Percentiles rank a stretch among this genome's conserved stretches.
phyloP scores from a whole-genome alignment of 305 asterid genomes.

The Solanum chacoense region DNA sequence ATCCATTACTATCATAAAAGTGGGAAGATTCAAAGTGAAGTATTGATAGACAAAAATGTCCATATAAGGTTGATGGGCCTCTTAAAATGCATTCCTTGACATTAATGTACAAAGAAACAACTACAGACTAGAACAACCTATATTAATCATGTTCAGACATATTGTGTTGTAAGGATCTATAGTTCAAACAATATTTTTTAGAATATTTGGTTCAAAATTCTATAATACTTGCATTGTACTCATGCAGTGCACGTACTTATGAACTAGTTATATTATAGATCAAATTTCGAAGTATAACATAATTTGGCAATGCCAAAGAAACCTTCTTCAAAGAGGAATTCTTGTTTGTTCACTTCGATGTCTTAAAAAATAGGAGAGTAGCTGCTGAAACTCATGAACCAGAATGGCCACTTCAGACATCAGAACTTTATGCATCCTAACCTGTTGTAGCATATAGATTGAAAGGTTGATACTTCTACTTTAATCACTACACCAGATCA shows the following conservation, averaged over 20 bases:
- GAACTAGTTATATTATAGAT: background rate
- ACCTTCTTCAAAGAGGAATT: background rate
- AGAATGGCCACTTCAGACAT: background rate
- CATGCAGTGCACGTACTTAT: background rate
- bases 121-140: background rate
- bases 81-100: background rate
- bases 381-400: background rate
- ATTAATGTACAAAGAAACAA: background rate
- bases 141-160: background rate
- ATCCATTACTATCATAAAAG: background rate
- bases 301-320: background rate
- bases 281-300: background rate
- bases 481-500: background rate
- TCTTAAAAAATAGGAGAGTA: background rate
- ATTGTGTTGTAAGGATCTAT: background rate
- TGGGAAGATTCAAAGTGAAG: background rate
- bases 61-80: background rate
- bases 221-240: background rate
- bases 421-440: background rate
- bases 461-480: background rate
- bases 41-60: background rate
- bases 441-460: background rate
- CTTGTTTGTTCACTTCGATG: background rate
- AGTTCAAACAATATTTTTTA: background rate
- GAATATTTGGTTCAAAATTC: background rate